phyloP scores from a whole-genome alignment of 2,329 filamentous ascomycete genomes.

The Talaromyces sp. region DNA sequence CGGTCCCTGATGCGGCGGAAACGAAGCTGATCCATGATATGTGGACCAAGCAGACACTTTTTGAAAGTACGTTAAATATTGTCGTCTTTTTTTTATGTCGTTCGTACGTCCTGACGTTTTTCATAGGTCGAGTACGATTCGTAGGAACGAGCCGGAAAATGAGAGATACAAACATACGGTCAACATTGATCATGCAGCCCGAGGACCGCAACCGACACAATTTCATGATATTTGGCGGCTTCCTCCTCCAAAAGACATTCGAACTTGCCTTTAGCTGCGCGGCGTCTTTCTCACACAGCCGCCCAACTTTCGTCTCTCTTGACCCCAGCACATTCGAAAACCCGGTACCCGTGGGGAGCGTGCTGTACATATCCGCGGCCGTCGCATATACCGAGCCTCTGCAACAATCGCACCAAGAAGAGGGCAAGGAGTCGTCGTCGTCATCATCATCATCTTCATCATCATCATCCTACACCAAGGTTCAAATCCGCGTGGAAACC shows the following conservation, averaged over 20 bases:
- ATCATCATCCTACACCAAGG: slow-evolving; percentile 48
- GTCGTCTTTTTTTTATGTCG: background rate
- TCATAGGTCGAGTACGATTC: slow-evolving; percentile 21
- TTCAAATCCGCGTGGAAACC: slow-evolving; percentile 66
- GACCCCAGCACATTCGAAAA: slow-evolving; percentile 71
- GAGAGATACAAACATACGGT: slow-evolving; percentile 56
- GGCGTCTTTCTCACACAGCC: slow-evolving; percentile 62
- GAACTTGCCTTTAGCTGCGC: slow-evolving; percentile 72
- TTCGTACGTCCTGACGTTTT: background rate
- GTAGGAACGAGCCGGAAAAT: slow-evolving; percentile 59
- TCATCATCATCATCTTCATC: no score
- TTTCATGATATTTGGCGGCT: slow-evolving; percentile 75
- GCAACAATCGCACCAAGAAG: slow-evolving; percentile 31
- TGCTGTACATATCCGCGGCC: slow-evolving; percentile 66
- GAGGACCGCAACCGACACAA: slow-evolving; percentile 65
- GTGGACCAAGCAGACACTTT: slow-evolving; percentile 63
- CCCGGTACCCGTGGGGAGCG: slow-evolving; percentile 67
- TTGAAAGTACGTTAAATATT: slow-evolving; percentile 43
- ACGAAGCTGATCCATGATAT: slow-evolving; percentile 66
- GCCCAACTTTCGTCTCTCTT: slow-evolving; percentile 65
- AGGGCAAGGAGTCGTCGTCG: slow-evolving; percentile 40
- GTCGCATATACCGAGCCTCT: slow-evolving; percentile 63
- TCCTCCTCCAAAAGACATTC: slow-evolving; percentile 67
- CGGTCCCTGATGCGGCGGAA: slow-evolving; percentile 65
- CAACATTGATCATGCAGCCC: slow-evolving; percentile 70